Evolutionary conservation across 1,284 basidiomycete species (phyloP), one percentile per base, ranked within the genome.

Genomic region (Malassezia vespertilionis): DNA sequence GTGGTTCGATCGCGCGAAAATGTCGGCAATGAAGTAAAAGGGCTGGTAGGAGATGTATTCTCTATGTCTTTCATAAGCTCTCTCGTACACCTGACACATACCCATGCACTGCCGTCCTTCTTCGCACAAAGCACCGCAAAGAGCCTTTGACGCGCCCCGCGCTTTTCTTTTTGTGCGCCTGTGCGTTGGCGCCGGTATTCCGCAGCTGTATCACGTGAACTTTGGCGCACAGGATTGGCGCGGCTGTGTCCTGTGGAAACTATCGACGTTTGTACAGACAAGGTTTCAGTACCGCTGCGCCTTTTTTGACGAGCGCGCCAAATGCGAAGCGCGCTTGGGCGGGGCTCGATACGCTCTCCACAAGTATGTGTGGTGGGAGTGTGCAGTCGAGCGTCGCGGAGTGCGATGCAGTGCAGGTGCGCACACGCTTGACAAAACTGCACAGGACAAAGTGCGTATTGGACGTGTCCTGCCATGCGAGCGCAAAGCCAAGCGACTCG

Each of bases 251-350:
- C 6, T 23, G 23, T 72, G 30, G 17, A 21, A 48, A 77, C 73
- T 44, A 96, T 65, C 91, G 79, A 63, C 86, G 80, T 74, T 97
- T 99, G 72, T 99, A 99, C 72, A 96, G 84, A 73, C 93, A 99
- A 24, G 89, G 83, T 70, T 89, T 87, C 50, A 99, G 75, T 31
- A 79, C 68, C 9, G 82, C 71, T 56, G 75, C 72, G 14, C 83
- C 82, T 58, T 77, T 77, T 17, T 74, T 72, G 45, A 81, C 61
- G 21, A 88, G 54, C 27, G 44, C 40, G 20, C 50, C 42, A 8
- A 33, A 15, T 15, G 27, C 27, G 27, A 14, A 8, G 30, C 11
- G 7, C 27, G 46, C 40, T 3, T 20, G 21, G 27, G 43, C 65
- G n/a, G n/a, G n/a, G n/a, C n/a, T n/a, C n/a, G n/a, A n/a, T n/a